Conservation (phyloP, 2,329 filamentous ascomycete genomes). For the Phaeosphaeriaceae sp. region DNA sequence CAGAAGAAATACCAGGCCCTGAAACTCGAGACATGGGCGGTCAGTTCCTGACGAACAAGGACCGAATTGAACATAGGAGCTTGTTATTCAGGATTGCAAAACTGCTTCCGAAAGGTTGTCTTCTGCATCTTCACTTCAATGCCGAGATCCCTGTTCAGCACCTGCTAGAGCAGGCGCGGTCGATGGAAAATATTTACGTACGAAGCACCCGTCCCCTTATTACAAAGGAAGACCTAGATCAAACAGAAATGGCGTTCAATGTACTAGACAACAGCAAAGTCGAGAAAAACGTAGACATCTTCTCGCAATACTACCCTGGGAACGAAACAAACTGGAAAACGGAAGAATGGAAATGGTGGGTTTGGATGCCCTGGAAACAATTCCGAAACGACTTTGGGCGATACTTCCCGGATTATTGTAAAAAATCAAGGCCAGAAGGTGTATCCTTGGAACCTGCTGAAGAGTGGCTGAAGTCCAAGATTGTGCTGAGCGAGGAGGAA, state of each 20-base stretch:
- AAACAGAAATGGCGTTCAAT: constrained; percentile 68
- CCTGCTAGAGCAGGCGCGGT: constrained; percentile 62
- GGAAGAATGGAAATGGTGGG: constrained; percentile 10
- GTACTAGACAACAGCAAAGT: constrained; percentile 49
- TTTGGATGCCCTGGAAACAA: constrained; percentile 55
- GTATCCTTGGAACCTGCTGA: constrained; percentile 38
- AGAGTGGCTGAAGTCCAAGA: constrained; percentile 66
- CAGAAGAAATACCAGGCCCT: constrained; percentile 49
- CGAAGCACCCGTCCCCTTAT: constrained; percentile 63
- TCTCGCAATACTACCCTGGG: constrained; percentile 56
- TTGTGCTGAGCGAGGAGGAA: constrained; percentile 67
- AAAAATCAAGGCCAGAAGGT: constrained; percentile 18
- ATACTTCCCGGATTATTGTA: constrained; percentile 40
- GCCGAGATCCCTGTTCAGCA: constrained; percentile 69
- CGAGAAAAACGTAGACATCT: constrained; percentile 50
- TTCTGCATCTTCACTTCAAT: constrained; percentile 80
- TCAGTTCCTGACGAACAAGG: constrained; percentile 54
- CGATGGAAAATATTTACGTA: constrained; percentile 69
- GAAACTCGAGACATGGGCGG: constrained; percentile 56
- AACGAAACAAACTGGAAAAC: constrained; percentile 30
- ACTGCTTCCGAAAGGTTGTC: constrained; percentile 72
- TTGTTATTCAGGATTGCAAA: constrained; percentile 63
- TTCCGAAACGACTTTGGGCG: constrained; percentile 53
- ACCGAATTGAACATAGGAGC: constrained; percentile 57
- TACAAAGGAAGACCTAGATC: constrained; percentile 51